Percentiles rank a stretch among this genome's conserved stretches.
Evolutionary conservation across 2,329 filamentous ascomycete species (phyloP).

Genomic region (Penicillium polonicum): DNA sequence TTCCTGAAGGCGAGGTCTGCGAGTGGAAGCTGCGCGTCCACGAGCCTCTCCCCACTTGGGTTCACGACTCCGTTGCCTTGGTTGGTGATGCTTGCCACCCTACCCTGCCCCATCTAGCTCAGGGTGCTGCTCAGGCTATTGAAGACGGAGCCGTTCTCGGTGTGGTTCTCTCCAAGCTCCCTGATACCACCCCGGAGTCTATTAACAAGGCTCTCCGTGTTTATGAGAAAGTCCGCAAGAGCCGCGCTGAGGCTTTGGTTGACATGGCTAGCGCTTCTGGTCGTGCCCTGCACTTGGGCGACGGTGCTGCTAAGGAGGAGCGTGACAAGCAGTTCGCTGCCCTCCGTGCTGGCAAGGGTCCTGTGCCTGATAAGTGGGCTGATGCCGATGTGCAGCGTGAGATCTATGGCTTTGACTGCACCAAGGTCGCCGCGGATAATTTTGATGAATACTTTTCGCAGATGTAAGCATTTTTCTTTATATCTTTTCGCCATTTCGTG

Average conservation of each 20-base stretch:
- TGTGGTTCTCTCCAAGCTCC: constrained; percentile 51
- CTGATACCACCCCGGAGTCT: constrained; percentile 46
- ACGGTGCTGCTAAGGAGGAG: constrained; percentile 59
- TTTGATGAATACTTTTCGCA: constrained; percentile 51
- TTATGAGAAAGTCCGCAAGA: constrained; percentile 58
- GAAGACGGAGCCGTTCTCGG: constrained; percentile 61
- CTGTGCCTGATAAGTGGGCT: constrained; percentile 64
- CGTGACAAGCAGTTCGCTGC: constrained; percentile 58
- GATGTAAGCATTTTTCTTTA: constrained; percentile 18
- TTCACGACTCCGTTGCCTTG: constrained; percentile 53
- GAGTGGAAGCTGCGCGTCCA: constrained; percentile 67
- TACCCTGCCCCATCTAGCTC: constrained; percentile 62
- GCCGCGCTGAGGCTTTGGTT: constrained; percentile 57
- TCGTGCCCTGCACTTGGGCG: constrained; percentile 55
- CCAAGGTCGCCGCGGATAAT: constrained; percentile 53
- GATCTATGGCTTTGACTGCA: constrained; percentile 65
- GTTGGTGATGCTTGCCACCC: constrained; percentile 63
- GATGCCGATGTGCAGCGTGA: constrained; percentile 67
- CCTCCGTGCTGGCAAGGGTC: constrained; percentile 50
- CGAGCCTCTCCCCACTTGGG: constrained; percentile 62
- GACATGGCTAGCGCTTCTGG: constrained; percentile 57
- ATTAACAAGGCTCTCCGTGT: constrained; percentile 55
- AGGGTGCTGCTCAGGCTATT: constrained; percentile 65
- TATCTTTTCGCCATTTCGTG: background rate
- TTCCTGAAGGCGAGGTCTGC: constrained; percentile 63